These are phyloP conservation scores for Monosporascus cannonballus DNA, from an alignment of 2,329 filamentous ascomycete genomes.

Conservation along the genomic window DNA sequence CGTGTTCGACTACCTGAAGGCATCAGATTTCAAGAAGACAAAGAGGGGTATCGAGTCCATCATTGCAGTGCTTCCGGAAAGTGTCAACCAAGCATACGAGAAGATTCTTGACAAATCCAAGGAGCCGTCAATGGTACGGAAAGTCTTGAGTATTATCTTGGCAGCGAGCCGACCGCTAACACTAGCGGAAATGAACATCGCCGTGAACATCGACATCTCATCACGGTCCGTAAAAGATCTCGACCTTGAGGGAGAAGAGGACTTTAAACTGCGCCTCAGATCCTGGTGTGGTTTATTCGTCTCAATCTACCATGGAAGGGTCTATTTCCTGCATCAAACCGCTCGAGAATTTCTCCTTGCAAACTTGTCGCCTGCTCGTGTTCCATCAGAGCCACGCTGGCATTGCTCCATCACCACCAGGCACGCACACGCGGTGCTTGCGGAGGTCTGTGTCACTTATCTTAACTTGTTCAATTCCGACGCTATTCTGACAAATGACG, in stretches of 20 bases:
- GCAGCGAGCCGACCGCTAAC: no score
- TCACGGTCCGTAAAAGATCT: background rate
- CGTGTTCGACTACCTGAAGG: constrained; percentile 25
- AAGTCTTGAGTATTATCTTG: no score
- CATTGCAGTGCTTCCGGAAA: constrained; percentile 20
- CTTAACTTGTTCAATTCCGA: no score
- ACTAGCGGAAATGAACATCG: no score
- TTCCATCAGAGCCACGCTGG: no score
- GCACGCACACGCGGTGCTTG: no score
- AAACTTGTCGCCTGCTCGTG: background rate
- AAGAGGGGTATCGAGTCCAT: constrained; percentile 8
- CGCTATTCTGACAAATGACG: no score
- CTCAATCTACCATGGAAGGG: constrained; percentile 17
- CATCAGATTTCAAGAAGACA: background rate
- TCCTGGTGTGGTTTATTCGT: constrained; percentile 24
- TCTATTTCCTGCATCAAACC: constrained; percentile 28
- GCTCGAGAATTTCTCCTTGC: constrained; percentile 25
- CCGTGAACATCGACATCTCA: no score
- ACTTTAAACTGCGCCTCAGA: constrained; percentile 15
- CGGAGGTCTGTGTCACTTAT: no score
- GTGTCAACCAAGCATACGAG: constrained; percentile 24
- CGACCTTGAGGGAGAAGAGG: constrained; percentile 3
- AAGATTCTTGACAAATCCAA: constrained; percentile 20
- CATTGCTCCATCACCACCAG: no score
- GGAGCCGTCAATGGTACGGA: background rate